Evolutionary conservation across 139 green algal genomes (phyloP).

Genomic region (Volvox reticuliferus): DNA sequence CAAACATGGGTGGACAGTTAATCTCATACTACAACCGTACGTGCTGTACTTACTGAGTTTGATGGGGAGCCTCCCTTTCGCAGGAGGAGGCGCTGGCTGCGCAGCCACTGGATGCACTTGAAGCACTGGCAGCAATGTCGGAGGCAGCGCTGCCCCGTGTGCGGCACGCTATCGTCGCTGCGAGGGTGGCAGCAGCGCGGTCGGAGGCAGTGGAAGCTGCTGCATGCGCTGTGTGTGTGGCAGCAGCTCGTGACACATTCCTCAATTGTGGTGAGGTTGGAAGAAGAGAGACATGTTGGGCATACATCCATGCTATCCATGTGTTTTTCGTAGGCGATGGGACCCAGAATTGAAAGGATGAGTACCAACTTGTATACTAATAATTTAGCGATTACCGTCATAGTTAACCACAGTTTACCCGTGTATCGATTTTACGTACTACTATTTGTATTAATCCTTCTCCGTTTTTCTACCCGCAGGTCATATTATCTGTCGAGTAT

Average conservation of each 20-base stretch:
- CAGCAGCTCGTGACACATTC: conserved; percentile 11
- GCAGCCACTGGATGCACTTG: conserved; percentile 29
- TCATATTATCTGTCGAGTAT: conserved; percentile 35
- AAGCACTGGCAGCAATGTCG: not conserved
- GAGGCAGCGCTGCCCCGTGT: conserved; percentile 32
- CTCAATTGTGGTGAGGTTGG: conserved; percentile 34
- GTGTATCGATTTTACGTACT: too few species aligned
- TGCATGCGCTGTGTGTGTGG: conserved; percentile 40
- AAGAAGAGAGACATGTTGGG: too few species aligned
- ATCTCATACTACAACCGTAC: too few species aligned
- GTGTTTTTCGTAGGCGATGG: too few species aligned
- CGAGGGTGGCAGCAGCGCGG: conserved; percentile 29
- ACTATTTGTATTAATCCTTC: too few species aligned
- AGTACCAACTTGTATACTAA: too few species aligned
- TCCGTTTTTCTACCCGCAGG: conserved; percentile 5
- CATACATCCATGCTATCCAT: too few species aligned
- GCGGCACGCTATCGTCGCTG: conserved; percentile 28
- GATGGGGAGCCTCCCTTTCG: not conserved
- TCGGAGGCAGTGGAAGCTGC: conserved; percentile 32
- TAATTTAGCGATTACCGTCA: too few species aligned
- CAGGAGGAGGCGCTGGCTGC: conserved; percentile 43
- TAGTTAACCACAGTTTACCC: too few species aligned
- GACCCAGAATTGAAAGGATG: too few species aligned
- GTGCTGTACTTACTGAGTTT: too few species aligned
- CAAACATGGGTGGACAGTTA: too few species aligned